These are phyloP conservation scores for Chlamydomonas incerta DNA, from an alignment of 139 green algal genomes.

Conservation along the genomic window DNA sequence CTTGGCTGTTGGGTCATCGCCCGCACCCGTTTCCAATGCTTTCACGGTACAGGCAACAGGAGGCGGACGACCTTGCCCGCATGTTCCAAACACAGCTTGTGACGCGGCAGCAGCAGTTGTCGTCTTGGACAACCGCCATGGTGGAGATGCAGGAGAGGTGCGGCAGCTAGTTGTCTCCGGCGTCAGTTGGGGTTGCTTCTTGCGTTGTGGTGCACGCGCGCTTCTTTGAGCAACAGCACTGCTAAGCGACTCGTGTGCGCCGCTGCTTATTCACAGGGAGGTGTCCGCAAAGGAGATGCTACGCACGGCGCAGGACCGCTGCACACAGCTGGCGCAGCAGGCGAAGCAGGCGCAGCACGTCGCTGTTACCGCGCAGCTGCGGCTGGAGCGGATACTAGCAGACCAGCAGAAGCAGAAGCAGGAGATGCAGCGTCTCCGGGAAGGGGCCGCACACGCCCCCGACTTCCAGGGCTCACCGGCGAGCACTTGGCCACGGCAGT, in stretches of 20 bases:
- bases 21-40: too few relatives aligned
- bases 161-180: too few relatives aligned
- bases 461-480: not conserved
- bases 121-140: conserved; percentile 16
- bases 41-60: not conserved
- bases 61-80: not conserved
- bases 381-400: conserved; percentile 27
- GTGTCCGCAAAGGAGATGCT: not conserved
- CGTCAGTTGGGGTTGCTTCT: too few relatives aligned
- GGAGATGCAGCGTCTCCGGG: not conserved
- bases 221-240: too few relatives aligned
- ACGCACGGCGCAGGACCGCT: not conserved
- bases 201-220: too few relatives aligned
- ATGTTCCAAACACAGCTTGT: conserved; percentile 25
- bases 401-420: not conserved
- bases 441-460: not conserved
- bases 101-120: conserved; percentile 10
- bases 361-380: conserved; percentile 48
- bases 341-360: conserved; percentile 34
- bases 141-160: conserved; percentile 15
- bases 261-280: too few relatives aligned
- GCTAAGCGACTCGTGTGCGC: too few relatives aligned
- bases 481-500: too few relatives aligned
- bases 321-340: not conserved
- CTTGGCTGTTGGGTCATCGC: too few relatives aligned